phyloP scores from a whole-genome alignment of 352 stramenopile genomes.

The Phytophthora ramorum region DNA sequence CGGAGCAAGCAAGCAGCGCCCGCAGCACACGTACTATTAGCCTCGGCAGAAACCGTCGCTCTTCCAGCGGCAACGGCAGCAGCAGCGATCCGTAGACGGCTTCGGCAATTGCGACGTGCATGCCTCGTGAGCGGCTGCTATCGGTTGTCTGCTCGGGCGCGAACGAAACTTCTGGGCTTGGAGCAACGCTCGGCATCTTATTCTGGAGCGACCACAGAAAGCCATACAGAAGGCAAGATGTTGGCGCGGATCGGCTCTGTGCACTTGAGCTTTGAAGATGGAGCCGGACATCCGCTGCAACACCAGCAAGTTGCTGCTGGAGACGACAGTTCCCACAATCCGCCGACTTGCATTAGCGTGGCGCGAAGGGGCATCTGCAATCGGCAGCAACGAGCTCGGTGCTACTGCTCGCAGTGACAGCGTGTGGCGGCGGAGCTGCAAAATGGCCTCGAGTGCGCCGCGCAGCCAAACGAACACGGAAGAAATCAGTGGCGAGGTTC shows the following conservation, averaged over 20 bases:
- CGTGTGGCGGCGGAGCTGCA: not conserved
- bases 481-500: slow-evolving; percentile 31
- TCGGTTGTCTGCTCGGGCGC: slow-evolving; percentile 37
- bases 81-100: slow-evolving; percentile 20
- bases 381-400: not conserved
- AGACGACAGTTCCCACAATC: slow-evolving; percentile 12
- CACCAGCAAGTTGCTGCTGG: slow-evolving; percentile 11
- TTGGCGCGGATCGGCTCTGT: slow-evolving; percentile 21
- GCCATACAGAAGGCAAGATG: no score
- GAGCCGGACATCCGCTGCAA: slow-evolving; percentile 21
- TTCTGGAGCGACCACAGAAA: slow-evolving; percentile 27
- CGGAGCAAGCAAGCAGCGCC: not conserved
- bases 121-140: slow-evolving; percentile 2
- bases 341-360: not conserved
- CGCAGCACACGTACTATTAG: not conserved
- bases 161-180: slow-evolving; percentile 34
- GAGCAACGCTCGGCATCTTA: slow-evolving; percentile 17
- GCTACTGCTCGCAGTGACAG: not conserved
- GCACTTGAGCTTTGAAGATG: slow-evolving; percentile 39
- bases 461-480: slow-evolving; percentile 30
- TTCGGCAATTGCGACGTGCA: slow-evolving; percentile 9
- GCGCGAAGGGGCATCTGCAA: slow-evolving; percentile 4
- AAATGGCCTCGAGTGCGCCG: not conserved
- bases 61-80: not conserved
- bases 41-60: slow-evolving; percentile 19